Evolutionary conservation across 805 yeast species (phyloP).

Genomic region (Myxozyma neotropica): DNA sequence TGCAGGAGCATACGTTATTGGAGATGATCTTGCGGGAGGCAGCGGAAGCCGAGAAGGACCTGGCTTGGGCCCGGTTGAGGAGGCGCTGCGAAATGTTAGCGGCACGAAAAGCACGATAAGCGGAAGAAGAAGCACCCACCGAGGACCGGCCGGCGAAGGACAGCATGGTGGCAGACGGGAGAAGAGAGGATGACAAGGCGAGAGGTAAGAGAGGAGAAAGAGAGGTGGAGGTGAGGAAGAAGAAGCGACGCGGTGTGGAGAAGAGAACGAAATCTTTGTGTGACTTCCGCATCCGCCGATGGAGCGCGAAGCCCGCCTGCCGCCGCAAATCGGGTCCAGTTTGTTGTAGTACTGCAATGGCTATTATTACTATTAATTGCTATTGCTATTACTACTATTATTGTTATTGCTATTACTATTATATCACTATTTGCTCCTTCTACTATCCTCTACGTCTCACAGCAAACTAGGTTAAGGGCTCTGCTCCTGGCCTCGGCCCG

Average conservation of each 20-base stretch:
- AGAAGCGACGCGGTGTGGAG: conserved; percentile 5
- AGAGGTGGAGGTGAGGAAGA: neutral
- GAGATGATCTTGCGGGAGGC: conserved; percentile 42
- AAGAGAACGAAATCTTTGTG: neutral
- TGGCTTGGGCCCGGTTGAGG: conserved; percentile 2
- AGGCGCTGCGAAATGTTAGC: neutral
- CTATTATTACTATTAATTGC: too few relatives aligned
- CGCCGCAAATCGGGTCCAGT: too few relatives aligned
- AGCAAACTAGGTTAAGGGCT: too few relatives aligned
- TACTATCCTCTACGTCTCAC: too few relatives aligned
- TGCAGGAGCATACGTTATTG: conserved; percentile 35
- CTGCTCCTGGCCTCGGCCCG: conserved; percentile 14
- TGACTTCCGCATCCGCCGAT: too few relatives aligned
- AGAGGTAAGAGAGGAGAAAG: neutral
- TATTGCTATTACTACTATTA: too few relatives aligned
- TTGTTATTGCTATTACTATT: too few relatives aligned
- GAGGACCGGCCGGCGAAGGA: conserved; percentile 24
- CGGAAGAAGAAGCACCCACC: conserved; percentile 5
- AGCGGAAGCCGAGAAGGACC: conserved; percentile 40
- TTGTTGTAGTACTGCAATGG: too few relatives aligned
- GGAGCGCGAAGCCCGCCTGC: too few relatives aligned
- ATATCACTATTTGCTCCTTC: too few relatives aligned
- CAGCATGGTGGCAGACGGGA: conserved; percentile 10
- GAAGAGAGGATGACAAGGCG: neutral
- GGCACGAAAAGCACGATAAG: neutral